Evolutionary conservation across 2,329 filamentous ascomycete genomes (phyloP).

Genomic region (Nectriaceae sp.): DNA sequence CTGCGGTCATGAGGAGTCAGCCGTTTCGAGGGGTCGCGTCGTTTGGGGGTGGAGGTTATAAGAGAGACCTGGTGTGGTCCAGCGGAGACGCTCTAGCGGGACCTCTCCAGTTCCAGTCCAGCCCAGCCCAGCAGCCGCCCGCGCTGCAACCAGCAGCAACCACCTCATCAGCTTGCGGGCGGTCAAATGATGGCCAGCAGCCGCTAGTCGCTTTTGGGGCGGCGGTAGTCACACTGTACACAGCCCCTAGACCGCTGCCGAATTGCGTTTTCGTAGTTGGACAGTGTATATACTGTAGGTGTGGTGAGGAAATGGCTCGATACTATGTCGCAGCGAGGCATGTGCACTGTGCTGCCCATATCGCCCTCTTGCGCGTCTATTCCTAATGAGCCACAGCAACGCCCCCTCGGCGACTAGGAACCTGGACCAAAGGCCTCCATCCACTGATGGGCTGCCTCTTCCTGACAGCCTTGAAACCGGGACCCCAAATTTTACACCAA

Average conservation of each 20-base stretch:
- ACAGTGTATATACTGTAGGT: constrained; percentile 7
- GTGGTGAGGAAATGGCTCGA: not conserved
- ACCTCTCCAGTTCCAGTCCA: no score
- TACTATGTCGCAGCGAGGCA: not conserved
- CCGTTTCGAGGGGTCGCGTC: constrained; percentile 23
- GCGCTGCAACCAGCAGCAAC: no score
- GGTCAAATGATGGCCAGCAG: constrained; percentile 4
- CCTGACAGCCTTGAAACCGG: not conserved
- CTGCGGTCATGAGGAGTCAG: constrained; percentile 27
- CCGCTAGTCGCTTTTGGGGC: constrained; percentile 2
- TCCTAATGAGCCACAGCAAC: constrained; percentile 10
- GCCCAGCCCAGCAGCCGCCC: no score
- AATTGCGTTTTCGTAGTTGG: constrained; percentile 4
- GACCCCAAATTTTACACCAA: not conserved
- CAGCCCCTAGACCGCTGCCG: constrained; percentile 11
- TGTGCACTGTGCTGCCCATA: not conserved
- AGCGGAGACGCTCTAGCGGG: no score
- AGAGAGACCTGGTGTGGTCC: no score
- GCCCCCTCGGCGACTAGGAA: not conserved
- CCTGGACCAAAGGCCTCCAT: not conserved
- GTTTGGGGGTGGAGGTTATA: constrained; percentile 17
- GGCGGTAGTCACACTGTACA: not conserved
- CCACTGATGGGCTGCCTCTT: constrained; percentile 12
- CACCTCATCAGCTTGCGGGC: no score
- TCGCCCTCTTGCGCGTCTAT: no score